Base-by-base conservation (phyloP, 2,329 filamentous ascomycete genomes). In the Phialophora tarda region DNA sequence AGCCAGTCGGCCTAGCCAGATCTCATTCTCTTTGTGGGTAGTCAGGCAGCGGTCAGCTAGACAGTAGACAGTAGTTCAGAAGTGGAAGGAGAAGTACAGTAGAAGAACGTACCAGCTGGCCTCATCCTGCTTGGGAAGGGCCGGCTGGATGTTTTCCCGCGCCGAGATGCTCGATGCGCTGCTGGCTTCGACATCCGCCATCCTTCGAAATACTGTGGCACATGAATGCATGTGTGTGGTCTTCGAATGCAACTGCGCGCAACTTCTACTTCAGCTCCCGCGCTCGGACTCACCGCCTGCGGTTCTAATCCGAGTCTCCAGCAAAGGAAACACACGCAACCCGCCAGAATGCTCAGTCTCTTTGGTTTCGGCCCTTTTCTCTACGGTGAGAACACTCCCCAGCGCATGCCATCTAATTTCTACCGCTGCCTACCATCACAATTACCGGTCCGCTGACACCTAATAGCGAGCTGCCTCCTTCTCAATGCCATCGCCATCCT, bases 401-500 rank as follows among this genome's bases (percentile, higher is more conserved):
- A 44, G 38, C 38, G 38, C 38, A 21, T 44, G 38, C 38, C 38
- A 7, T 21, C 38, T 6, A n/a, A 8, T 44, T 3, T 5, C 38
- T 41, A n/a, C 38, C 17, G 17, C 38, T n/a, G 38, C 38, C 38
- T 44, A 44, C 17, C 17, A 41, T 41, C 17, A 41, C 5, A 17
- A n/a, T 7, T 17, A 41, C 38, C 14, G 38, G 14, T 30, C 4
- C 17, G 44, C 66, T 67, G 38, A 69, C 65, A 28, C 12, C 24
- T 30, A 26, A 50, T 30, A 70, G 68, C 68, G 21, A 64, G 56
- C 50, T 70, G 68, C 54, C 91, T 98, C 75, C 86, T 98, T 77
- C 89, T 95, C 80, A 99, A 99, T 80, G 92, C 92, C 72, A 90
- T 98, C 77, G 92, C 93, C 70, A 88, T 97, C 76, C 90, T 98